Percentiles rank a stretch among this genome's conserved stretches.
These are phyloP conservation scores for Geosmithia morbida DNA, from an alignment of 2,329 filamentous ascomycete genomes.

Conservation along the genomic window DNA sequence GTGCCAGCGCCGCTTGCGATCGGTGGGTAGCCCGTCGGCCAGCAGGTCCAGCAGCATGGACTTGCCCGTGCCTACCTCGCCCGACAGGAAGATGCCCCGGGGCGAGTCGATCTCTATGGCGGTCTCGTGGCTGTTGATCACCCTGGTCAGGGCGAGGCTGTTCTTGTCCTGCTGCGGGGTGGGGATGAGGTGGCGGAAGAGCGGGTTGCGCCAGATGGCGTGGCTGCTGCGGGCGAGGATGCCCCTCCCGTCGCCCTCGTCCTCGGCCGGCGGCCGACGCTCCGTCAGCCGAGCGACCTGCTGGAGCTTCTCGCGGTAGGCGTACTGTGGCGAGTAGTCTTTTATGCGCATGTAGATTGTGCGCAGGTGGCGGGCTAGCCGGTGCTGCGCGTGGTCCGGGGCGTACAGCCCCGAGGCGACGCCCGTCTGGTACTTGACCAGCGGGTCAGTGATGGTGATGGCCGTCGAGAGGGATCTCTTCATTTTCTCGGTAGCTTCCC, in stretches of 20 bases:
- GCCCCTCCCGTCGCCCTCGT: slow-evolving; percentile 13
- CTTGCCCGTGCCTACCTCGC: slow-evolving; percentile 73
- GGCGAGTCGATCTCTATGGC: slow-evolving; percentile 61
- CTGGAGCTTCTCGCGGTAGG: slow-evolving; percentile 52
- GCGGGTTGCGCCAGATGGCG: slow-evolving; percentile 41
- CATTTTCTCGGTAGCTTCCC: slow-evolving; percentile 1
- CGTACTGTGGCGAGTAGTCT: slow-evolving; percentile 59
- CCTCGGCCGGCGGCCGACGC: slow-evolving; percentile 5
- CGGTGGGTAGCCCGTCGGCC: slow-evolving; percentile 61
- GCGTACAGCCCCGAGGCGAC: slow-evolving; percentile 51
- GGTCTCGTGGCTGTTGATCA: slow-evolving; percentile 56
- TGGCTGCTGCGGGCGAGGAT: slow-evolving; percentile 35
- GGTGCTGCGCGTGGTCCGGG: slow-evolving; percentile 58
- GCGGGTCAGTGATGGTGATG: slow-evolving; percentile 53
- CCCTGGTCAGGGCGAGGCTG: slow-evolving; percentile 49
- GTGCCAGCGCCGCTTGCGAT: slow-evolving; percentile 63
- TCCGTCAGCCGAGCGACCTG: slow-evolving; percentile 38
- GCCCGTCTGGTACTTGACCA: slow-evolving; percentile 62
- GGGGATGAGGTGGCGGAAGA: slow-evolving; percentile 45
- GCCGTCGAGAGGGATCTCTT: slow-evolving; percentile 27
- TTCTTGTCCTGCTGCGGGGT: slow-evolving; percentile 40
- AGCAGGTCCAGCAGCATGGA: slow-evolving; percentile 75
- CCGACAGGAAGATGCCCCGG: slow-evolving; percentile 61
- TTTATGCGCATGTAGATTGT: slow-evolving; percentile 63
- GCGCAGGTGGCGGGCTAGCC: slow-evolving; percentile 61